Evolutionary conservation across 2,329 filamentous ascomycete species (phyloP).

Genomic region (Chrysosporium keratinophilum): DNA sequence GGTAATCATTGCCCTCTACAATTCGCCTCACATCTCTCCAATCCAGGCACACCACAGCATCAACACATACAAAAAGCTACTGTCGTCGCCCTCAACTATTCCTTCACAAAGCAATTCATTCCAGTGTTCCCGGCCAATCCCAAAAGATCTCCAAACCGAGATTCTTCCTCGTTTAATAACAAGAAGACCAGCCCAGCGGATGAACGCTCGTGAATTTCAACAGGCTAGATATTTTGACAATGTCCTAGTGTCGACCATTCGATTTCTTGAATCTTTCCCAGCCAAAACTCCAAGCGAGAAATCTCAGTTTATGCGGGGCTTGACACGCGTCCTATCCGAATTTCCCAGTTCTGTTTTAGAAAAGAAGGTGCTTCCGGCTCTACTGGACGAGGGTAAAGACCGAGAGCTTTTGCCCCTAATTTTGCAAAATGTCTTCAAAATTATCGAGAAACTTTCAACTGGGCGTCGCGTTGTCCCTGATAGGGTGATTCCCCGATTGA

Average conservation of each 20-base stretch:
- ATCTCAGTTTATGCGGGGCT: slow-evolving; percentile 75
- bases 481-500: slow-evolving; percentile 71
- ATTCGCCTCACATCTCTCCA: slow-evolving; percentile 83
- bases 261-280: slow-evolving; percentile 82
- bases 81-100: slow-evolving; percentile 65
- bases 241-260: slow-evolving; percentile 87
- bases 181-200: slow-evolving; percentile 70
- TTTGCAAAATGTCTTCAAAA: slow-evolving; percentile 84
- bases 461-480: slow-evolving; percentile 72
- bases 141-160: slow-evolving; percentile 62
- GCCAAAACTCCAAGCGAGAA: slow-evolving; percentile 90
- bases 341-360: slow-evolving; percentile 91
- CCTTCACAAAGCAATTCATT: slow-evolving; percentile 77
- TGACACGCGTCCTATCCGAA: slow-evolving; percentile 76
- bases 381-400: slow-evolving; percentile 91
- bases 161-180: slow-evolving; percentile 82
- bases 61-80: slow-evolving; percentile 74
- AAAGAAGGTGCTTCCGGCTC: slow-evolving; percentile 79
- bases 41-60: slow-evolving; percentile 70
- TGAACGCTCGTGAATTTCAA: slow-evolving; percentile 85
- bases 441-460: slow-evolving; percentile 66
- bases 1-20: slow-evolving; percentile 80
- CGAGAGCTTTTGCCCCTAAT: slow-evolving; percentile 74
- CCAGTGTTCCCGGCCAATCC: slow-evolving; percentile 66
- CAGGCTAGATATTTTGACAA: slow-evolving; percentile 96